A percentile compares a stretch with the other conserved stretches of the same genome.
Conservation (phyloP, 768 basidiomycete species). For the Sarcomyxa edulis region DNA sequence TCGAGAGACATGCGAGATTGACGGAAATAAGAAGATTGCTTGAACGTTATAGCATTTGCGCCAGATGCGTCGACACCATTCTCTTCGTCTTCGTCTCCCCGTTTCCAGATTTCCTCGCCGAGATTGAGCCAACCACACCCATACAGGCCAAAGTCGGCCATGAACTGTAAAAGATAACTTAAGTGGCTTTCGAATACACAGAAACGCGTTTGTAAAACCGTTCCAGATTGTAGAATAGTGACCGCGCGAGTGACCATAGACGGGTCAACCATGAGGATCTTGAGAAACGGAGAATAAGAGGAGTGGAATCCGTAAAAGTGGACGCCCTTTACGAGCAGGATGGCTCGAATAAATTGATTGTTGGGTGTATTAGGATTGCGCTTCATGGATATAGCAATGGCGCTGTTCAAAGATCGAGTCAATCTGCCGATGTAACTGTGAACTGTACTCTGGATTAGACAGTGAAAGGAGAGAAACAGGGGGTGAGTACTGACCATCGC, state of each 20-base stretch:
- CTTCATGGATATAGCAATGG: conserved; percentile 77
- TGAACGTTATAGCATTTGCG: conserved; percentile 24
- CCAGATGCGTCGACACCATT: conserved; percentile 20
- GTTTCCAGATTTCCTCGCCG: conserved; percentile 50
- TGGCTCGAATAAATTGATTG: conserved; percentile 64
- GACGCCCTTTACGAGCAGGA: conserved; percentile 88
- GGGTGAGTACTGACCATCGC: conserved; percentile 40
- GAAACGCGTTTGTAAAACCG: conserved; percentile 76
- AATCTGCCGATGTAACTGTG: conserved; percentile 66
- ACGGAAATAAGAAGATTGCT: conserved; percentile 53
- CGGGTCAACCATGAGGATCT: conserved; percentile 76
- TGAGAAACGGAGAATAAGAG: conserved; percentile 82
- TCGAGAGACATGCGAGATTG: conserved; percentile 73
- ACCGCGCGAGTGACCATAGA: conserved; percentile 59
- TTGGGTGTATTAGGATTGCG: conserved; percentile 57
- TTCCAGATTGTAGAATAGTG: conserved; percentile 76
- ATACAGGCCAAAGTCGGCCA: conserved; percentile 92
- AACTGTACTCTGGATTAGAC: conserved; percentile 40
- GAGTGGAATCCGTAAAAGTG: conserved; percentile 94
- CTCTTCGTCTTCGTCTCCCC: conserved; percentile 34
- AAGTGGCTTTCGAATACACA: conserved; percentile 87
- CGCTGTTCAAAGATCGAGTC: conserved; percentile 75
- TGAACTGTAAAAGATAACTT: conserved; percentile 83
- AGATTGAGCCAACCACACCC: conserved; percentile 91
- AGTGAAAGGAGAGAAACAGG: conserved; percentile 1